A percentile compares a stretch with the other conserved stretches of the same genome.
phyloP scores from a whole-genome alignment of 2,329 filamentous ascomycete genomes.

The Hypoxylon sp. region DNA sequence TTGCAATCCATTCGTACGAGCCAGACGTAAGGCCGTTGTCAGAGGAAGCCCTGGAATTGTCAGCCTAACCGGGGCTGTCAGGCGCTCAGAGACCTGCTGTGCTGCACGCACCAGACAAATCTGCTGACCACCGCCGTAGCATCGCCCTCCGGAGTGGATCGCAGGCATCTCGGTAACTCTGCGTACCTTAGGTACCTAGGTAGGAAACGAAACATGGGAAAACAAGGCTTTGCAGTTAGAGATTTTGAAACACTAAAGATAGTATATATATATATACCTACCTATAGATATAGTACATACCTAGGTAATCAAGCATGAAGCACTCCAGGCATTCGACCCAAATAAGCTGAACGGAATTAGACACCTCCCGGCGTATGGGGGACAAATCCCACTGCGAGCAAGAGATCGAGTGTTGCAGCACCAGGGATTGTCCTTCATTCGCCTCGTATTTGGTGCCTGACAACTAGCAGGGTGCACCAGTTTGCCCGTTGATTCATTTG shows the following conservation, averaged over 20 bases:
- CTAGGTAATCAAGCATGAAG: conserved; percentile 25
- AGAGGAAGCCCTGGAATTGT: conserved; percentile 25
- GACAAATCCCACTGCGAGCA: conserved; percentile 19
- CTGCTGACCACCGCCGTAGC: conserved; percentile 38
- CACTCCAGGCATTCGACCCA: conserved; percentile 2
- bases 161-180: conserved; percentile 3
- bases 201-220: neutral
- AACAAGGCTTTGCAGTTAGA: neutral
- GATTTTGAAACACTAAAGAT: conserved; percentile 18
- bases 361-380: conserved; percentile 5
- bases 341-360: conserved; percentile 5
- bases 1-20: conserved; percentile 27
- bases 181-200: too few relatives aligned
- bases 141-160: conserved; percentile 16
- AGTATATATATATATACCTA: conserved; percentile 6
- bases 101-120: conserved; percentile 11
- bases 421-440: conserved; percentile 28
- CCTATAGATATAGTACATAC: neutral
- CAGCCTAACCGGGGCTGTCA: conserved; percentile 33
- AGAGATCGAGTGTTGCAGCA: conserved; percentile 24
- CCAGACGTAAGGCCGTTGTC: neutral
- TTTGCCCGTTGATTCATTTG: conserved; percentile 30
- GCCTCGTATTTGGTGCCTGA: conserved; percentile 40
- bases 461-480: conserved; percentile 32
- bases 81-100: conserved; percentile 33